Base-by-base conservation (phyloP, 108 stramenopile species). In the Discostella stelligeroides region DNA sequence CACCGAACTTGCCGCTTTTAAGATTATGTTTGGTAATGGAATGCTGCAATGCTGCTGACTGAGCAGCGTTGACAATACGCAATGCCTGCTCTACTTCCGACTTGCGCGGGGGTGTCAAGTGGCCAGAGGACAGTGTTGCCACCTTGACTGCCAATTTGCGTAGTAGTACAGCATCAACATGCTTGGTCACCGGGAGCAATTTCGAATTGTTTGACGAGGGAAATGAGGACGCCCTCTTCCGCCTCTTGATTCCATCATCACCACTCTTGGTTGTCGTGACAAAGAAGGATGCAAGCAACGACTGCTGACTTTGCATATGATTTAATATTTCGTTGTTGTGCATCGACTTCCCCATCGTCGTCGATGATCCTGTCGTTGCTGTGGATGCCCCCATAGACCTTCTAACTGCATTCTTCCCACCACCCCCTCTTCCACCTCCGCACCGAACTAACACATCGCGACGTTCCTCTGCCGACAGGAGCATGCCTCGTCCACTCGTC, bases 291-390 rank as follows among this genome's bases (percentile, higher is more conserved):
- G 34, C 34, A 6, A 70, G 63, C 10, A 91, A 65, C n/a, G 89
- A 80, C 64, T 86, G 61, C 69, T 94, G 92, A 38, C 76, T 80
- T 50, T 79, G 75, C 90, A 94, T 94, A 68, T 94, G 92, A 62
- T 75, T 82, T 80, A 86, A 80, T 30, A 94, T 83, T 38, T 85
- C 68, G 65, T 94, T 94, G 25, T 70, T 60, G 34, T 21, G 17
- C 47, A 48, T 25, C 23, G 23, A 12, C 23, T 2, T 24, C 51
- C 23, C 25, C 51, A 23, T 2, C 53, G 28, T 11, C 51, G 51
- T 11, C 51, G 51, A 27, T 34, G 34, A 3, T 34, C 5, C 49
- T 64, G 53, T 24, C 24, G 34, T 8, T 49, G n/a, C 48, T 29
- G 28, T 13, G 57, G 47, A n/a, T 13, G 43, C 12, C 34, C 23